Evolutionary conservation across 805 yeast species (phyloP).

Genomic region (Wickerhamomyces bovis): DNA sequence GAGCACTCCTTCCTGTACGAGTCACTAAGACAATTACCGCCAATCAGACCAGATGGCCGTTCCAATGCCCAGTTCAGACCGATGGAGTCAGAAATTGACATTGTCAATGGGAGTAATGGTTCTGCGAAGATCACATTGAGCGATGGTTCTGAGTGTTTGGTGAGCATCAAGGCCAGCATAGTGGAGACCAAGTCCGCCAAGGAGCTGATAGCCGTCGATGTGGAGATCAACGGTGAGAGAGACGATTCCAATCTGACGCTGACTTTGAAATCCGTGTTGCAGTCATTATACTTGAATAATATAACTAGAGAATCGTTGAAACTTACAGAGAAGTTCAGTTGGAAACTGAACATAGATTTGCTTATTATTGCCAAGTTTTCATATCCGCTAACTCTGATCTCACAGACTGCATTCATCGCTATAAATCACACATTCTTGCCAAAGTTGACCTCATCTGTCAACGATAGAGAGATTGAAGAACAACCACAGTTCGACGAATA

Average conservation of each 20-base stretch:
- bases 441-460: constrained; percentile 57
- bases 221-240: constrained; percentile 74
- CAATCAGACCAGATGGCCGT: constrained; percentile 85
- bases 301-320: constrained; percentile 48
- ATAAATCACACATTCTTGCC: constrained; percentile 75
- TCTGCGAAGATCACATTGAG: constrained; percentile 80
- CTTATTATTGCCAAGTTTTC: constrained; percentile 71
- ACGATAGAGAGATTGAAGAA: constrained; percentile 65
- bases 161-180: constrained; percentile 84
- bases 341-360: constrained; percentile 73
- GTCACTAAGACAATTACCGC: constrained; percentile 53
- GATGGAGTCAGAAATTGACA: constrained; percentile 71
- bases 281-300: constrained; percentile 44
- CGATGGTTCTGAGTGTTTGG: constrained; percentile 92
- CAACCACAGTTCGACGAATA: constrained; percentile 90
- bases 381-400: constrained; percentile 74
- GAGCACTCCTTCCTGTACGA: constrained; percentile 73
- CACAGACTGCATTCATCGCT: constrained; percentile 79
- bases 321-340: constrained; percentile 70
- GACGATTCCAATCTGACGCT: constrained; percentile 71
- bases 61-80: constrained; percentile 73
- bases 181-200: constrained; percentile 40
- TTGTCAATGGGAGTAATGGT: constrained; percentile 86
- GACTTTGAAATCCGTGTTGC: constrained; percentile 56
- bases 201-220: constrained; percentile 63